A percentile compares a stretch with the other conserved stretches of the same genome.
These are phyloP conservation scores for Xylona heveae DNA, from an alignment of 495 filamentous ascomycete genomes.

Conservation along the genomic window DNA sequence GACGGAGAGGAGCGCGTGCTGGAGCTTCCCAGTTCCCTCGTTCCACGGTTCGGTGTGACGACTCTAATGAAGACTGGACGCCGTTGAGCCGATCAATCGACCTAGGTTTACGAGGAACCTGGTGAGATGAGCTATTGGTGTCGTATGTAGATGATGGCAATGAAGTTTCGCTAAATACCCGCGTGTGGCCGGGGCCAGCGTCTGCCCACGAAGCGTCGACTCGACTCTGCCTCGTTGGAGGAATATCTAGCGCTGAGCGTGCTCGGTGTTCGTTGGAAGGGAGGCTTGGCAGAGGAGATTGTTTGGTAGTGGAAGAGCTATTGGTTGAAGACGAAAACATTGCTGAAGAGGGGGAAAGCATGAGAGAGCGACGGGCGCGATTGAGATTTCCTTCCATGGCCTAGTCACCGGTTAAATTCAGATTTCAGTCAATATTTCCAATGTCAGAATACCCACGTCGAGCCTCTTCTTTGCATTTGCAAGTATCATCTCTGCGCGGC, in stretches of 20 bases:
- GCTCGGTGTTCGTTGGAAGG: constrained; percentile 7
- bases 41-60: no score
- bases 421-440: not conserved
- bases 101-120: no score
- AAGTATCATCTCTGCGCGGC: constrained; percentile 67
- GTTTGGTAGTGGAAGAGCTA: constrained; percentile 10
- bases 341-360: constrained; percentile 34
- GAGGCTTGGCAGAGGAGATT: constrained; percentile 11
- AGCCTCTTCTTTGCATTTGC: constrained; percentile 77
- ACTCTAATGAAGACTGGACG: no score
- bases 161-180: constrained; percentile 35
- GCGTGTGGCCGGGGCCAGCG: constrained; percentile 23
- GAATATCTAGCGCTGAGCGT: constrained; percentile 2
- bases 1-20: no score
- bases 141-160: constrained; percentile 21
- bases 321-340: constrained; percentile 21
- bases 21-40: no score
- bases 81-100: no score
- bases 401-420: constrained; percentile 23
- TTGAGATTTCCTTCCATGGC: constrained; percentile 81
- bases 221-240: constrained; percentile 18
- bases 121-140: no score
- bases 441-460: constrained; percentile 35
- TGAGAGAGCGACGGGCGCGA: constrained; percentile 54
- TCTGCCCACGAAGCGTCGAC: constrained; percentile 9